Evolutionary conservation across 2,329 filamentous ascomycete genomes (phyloP), one percentile per base, ranked within the genome.

Genomic region (Elsinoe fawcettii): DNA sequence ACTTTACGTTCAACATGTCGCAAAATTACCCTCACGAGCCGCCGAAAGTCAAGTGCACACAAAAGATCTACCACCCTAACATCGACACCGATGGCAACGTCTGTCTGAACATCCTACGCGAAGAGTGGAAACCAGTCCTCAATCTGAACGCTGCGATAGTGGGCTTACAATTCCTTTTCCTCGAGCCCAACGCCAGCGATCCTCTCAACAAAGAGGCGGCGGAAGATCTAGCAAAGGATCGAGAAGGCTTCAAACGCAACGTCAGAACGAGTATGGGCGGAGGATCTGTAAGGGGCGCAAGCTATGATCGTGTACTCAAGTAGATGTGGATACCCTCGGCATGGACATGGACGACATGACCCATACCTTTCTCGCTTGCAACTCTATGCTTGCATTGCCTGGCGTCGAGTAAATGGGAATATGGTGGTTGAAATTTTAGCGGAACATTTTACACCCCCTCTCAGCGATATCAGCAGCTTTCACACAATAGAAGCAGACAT

Each of bases 51-150:
- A 93, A 88, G 69, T 97, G 93, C 76, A 87, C 85, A 65, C 89
- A 99, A 75, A 97, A 96, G 79, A 97, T 99, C 66, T 99, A 99
- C 76, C 93, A 99, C 71, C 93, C 93, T 5, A 99, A 99, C 73
- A 99, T 99, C 70, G 93, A 99, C 69, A 80, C 96, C 39, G 90
- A 97, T 71, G 93, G 93, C 65, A 99, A 99, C 70, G 91, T 99
- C 61, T 99, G 93, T 77, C 75, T 99, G 68, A 99, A 99, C 72
- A 99, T 99, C 66, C 74, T 99, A 67, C 80, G 93, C 61, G 93
- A 99, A 75, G 93, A 99, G 76, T 99, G 93, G 93, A 99, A 97
- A 78, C 93, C 93, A 0, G 93, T 99, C 44, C 76, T 99, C 69
- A 97, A 97, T 71, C 73, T 99, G 70, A 96, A 97, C 69, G 91